These are phyloP conservation scores for Calycina marina DNA, from an alignment of 2,329 filamentous ascomycete species.

Conservation along the genomic window DNA sequence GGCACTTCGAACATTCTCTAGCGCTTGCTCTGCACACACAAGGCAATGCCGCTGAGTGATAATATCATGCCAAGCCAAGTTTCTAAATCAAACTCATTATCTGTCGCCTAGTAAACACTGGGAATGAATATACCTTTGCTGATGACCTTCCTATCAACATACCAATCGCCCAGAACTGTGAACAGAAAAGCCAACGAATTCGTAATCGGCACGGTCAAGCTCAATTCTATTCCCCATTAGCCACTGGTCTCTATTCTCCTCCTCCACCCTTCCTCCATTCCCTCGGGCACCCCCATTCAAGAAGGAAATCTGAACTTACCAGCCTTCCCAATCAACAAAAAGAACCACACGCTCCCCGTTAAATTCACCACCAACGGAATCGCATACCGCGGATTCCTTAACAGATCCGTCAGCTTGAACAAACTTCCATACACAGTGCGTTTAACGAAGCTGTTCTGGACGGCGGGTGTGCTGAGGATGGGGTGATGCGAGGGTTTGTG, in stretches of 20 bases:
- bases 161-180: constrained; percentile 90
- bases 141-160: constrained; percentile 82
- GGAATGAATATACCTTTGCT: constrained; percentile 45
- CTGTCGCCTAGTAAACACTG: background rate
- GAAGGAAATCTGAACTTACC: constrained; percentile 37
- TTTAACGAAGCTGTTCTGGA: constrained; percentile 44
- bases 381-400: constrained; percentile 72
- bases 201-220: constrained; percentile 84
- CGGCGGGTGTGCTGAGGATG: constrained; percentile 33
- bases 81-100: constrained; percentile 34
- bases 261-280: background rate
- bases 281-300: no score
- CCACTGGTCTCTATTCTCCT: background rate
- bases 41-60: constrained; percentile 63
- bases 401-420: constrained; percentile 63
- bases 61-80: constrained; percentile 72
- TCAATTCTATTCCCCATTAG: constrained; percentile 49
- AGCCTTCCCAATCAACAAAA: constrained; percentile 80
- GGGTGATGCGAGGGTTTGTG: constrained; percentile 52
- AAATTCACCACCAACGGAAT: constrained; percentile 75
- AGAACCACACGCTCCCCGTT: constrained; percentile 94
- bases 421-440: constrained; percentile 47
- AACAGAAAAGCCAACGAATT: constrained; percentile 95
- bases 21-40: constrained; percentile 62
- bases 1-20: no score